Base-by-base conservation (phyloP, 495 filamentous ascomycete genomes). In the Penicillium atrosanguineum region DNA sequence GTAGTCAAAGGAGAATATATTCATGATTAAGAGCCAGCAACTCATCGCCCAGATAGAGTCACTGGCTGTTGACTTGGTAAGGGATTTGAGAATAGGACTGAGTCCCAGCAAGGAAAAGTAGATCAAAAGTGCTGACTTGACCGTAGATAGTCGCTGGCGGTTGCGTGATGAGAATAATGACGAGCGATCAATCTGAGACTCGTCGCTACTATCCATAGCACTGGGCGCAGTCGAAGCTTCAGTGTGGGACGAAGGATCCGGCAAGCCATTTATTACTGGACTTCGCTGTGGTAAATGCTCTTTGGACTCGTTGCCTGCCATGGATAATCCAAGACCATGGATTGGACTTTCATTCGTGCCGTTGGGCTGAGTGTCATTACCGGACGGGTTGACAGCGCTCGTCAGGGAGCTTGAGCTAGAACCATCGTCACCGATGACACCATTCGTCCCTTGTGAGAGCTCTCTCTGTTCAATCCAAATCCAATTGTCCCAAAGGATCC, bases 31-130 rank as follows among this genome's bases (percentile, higher is more conserved):
- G 43, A 98, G 78, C 86, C 89, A 95, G 69, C 86, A 90, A 57
- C 88, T 91, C 77, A 98, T 87, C 15, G 94, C 90, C 95, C 95
- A 98, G 57, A 98, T 97, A 21, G 86, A 90, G 75, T 98, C 94
- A 28, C 78, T 84, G 18, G 88, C 88, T 5, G 91, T 96, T 6
- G 91, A 96, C 34, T 85, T 85, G 1, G 94, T 97, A 14, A 98
- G 80, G 4, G 91, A 96, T 69, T 96, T 96, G 34, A 97, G 78
- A 56, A 98, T 97, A 0, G 94, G 94, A 23, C 88, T 93, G 4
- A 98, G 81, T 4, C 92, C 94, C 15, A 97, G 81, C 25, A 98
- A 78, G 5, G 90, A 86, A 61, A 86, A 94, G 73, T 95, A 96
- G 56, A 98, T 98, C 31, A 98, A 79, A 25, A 95, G 74, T 1